phyloP scores from a whole-genome alignment of 495 filamentous ascomycete genomes.

The Talaromyces trachyspermus region DNA sequence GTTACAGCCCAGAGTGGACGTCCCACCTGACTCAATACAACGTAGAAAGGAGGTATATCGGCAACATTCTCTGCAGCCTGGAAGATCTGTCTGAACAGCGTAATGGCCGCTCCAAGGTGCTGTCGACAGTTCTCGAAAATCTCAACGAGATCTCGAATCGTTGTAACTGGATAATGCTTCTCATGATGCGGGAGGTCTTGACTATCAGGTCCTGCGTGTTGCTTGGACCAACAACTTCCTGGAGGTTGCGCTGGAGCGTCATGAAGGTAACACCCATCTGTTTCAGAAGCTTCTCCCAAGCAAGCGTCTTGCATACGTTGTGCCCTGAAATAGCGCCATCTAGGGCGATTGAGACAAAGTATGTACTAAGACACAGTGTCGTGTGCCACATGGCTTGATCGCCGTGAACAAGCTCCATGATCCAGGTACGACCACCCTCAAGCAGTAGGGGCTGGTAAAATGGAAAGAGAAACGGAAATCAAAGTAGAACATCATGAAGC shows the following conservation, averaged over 20 bases:
- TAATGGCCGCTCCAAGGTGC: slow-evolving; percentile 41
- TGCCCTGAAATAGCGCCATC: slow-evolving; percentile 7
- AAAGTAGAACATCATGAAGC: slow-evolving; percentile 39
- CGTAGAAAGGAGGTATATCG: slow-evolving; percentile 13
- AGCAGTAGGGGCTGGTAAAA: slow-evolving; percentile 43
- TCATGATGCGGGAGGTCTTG: slow-evolving; percentile 32
- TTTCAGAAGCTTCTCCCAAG: slow-evolving; percentile 25
- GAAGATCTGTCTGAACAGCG: slow-evolving; percentile 40
- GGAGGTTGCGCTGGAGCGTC: slow-evolving; percentile 34
- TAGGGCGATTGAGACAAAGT: slow-evolving; percentile 34
- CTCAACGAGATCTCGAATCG: slow-evolving; percentile 40
- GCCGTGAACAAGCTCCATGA: slow-evolving; percentile 42
- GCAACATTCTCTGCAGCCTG: slow-evolving; percentile 16
- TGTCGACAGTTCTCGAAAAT: slow-evolving; percentile 37
- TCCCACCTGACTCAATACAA: slow-evolving; percentile 24
- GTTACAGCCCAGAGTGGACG: slow-evolving; percentile 18
- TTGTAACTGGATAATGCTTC: slow-evolving; percentile 47
- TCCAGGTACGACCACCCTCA: slow-evolving; percentile 42
- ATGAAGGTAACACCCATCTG: slow-evolving; percentile 33
- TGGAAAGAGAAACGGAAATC: slow-evolving; percentile 50
- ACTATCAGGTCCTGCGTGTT: slow-evolving; percentile 21
- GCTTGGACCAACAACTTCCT: slow-evolving; percentile 23
- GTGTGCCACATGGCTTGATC: slow-evolving; percentile 42
- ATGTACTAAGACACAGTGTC: slow-evolving; percentile 37
- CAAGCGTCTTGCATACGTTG: slow-evolving; percentile 16